phyloP scores from a whole-genome alignment of 2,329 filamentous ascomycete species.

The Mollisia scopiformis region DNA sequence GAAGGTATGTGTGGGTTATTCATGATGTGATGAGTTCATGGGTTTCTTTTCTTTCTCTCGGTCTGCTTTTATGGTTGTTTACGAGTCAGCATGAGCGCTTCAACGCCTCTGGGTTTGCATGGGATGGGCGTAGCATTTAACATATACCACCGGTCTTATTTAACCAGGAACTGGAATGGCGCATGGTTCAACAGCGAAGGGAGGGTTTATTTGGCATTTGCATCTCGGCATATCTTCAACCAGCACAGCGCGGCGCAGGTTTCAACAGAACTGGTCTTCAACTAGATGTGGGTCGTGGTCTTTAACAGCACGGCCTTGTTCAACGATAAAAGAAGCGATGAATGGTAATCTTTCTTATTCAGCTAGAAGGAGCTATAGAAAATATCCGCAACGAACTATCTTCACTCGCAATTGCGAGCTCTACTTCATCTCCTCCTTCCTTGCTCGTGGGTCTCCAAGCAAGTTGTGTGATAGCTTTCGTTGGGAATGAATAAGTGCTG shows the following conservation, averaged over 20 bases:
- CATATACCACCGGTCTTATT: conserved; percentile 25
- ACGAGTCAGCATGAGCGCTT: conserved; percentile 20
- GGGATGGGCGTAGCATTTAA: conserved; percentile 34
- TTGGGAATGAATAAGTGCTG: conserved; percentile 50
- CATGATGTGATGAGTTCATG: conserved; percentile 1
- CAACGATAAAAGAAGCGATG: not conserved
- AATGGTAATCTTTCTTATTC: not conserved
- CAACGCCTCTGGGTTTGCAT: conserved; percentile 28
- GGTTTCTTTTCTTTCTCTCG: conserved; percentile 10
- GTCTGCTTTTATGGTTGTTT: no score
- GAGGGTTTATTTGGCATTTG: not conserved
- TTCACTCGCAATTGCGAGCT: conserved; percentile 48
- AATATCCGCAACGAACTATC: conserved; percentile 64
- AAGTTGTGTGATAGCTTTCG: conserved; percentile 51
- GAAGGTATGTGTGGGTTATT: not conserved
- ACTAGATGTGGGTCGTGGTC: not conserved
- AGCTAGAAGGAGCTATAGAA: conserved; percentile 33
- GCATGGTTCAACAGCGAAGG: not conserved
- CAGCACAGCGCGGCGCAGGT: not conserved
- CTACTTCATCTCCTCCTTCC: conserved; percentile 16
- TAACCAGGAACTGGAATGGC: not conserved
- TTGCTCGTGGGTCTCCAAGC: conserved; percentile 62
- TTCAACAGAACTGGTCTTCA: not conserved
- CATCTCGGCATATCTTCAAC: not conserved
- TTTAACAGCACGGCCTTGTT: not conserved